phyloP scores from a whole-genome alignment of 2,329 filamentous ascomycete genomes.

The Dactylellina parvicollis region DNA sequence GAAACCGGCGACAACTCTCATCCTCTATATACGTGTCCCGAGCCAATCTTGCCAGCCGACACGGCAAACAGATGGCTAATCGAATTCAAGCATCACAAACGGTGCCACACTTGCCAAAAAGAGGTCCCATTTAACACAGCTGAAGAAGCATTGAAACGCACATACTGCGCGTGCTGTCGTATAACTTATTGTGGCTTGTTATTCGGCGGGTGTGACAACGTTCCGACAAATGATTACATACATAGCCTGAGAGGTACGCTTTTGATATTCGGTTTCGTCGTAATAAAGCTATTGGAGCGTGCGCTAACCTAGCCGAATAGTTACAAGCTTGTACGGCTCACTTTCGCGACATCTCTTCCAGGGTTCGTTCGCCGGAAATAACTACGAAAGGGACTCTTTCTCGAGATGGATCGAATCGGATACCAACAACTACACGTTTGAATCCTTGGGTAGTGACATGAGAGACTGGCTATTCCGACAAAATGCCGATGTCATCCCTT shows the following conservation, averaged over 20 bases:
- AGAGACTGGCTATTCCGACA: conserved; percentile 37
- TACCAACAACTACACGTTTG: conserved; percentile 28
- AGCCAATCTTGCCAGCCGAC: conserved; percentile 23
- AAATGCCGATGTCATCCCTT: conserved; percentile 11
- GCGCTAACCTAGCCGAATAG: conserved; percentile 14
- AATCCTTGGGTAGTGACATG: conserved; percentile 30
- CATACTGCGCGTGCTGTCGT: conserved; percentile 28
- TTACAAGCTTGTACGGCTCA: conserved; percentile 11
- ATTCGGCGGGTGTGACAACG: conserved; percentile 1
- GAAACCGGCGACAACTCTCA: conserved; percentile 5
- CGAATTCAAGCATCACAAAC: conserved; percentile 26
- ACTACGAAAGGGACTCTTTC: conserved; percentile 21
- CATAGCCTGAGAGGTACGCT: conserved; percentile 22
- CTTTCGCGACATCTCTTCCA: background rate
- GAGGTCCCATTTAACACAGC: conserved; percentile 6
- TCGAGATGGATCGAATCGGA: conserved; percentile 41
- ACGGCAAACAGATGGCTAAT: background rate
- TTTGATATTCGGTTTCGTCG: too few species aligned
- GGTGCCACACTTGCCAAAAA: conserved; percentile 12
- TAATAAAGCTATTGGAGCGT: too few species aligned
- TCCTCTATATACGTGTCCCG: conserved; percentile 11
- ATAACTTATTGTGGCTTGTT: conserved; percentile 18
- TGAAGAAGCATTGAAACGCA: conserved; percentile 7
- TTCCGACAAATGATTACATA: background rate
- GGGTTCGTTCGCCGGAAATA: conserved; percentile 31